Evolutionary conservation across 2,329 filamentous ascomycete species (phyloP).

Genomic region (Plectosphaerella sp.): DNA sequence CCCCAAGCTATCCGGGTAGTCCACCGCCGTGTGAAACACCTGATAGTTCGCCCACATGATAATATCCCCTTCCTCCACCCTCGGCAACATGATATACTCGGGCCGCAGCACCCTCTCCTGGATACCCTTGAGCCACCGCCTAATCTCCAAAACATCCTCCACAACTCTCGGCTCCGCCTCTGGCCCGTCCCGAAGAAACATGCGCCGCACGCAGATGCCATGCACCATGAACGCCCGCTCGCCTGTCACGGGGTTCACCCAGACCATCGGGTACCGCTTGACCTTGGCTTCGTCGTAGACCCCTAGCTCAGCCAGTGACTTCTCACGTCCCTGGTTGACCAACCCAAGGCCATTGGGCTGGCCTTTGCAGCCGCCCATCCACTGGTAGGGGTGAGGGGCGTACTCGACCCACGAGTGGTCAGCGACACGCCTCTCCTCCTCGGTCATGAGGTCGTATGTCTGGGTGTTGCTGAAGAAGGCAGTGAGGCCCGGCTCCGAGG

Average conservation of each 20-base stretch:
- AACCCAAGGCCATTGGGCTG: constrained; percentile 35
- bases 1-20: constrained; percentile 32
- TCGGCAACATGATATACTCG: constrained; percentile 35
- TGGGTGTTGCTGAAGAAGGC: constrained; percentile 38
- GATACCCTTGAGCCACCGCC: constrained; percentile 26
- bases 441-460: constrained; percentile 32
- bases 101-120: constrained; percentile 34
- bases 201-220: constrained; percentile 29
- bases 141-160: constrained; percentile 31
- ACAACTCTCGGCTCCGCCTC: constrained; percentile 27
- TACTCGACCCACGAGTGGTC: constrained; percentile 43
- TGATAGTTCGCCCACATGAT: constrained; percentile 39
- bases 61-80: constrained; percentile 36
- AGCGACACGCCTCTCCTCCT: constrained; percentile 32
- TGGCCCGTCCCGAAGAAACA: constrained; percentile 28
- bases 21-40: constrained; percentile 36
- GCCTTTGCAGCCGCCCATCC: constrained; percentile 35
- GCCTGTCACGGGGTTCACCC: constrained; percentile 36
- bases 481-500: constrained; percentile 34
- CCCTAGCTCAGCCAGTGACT: constrained; percentile 28
- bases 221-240: constrained; percentile 39
- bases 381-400: constrained; percentile 37
- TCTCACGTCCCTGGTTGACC: constrained; percentile 30
- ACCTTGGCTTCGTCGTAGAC: constrained; percentile 28
- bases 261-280: constrained; percentile 41